Base-by-base conservation (phyloP, 805 yeast species). In the Starmerella ratchasimensis region DNA sequence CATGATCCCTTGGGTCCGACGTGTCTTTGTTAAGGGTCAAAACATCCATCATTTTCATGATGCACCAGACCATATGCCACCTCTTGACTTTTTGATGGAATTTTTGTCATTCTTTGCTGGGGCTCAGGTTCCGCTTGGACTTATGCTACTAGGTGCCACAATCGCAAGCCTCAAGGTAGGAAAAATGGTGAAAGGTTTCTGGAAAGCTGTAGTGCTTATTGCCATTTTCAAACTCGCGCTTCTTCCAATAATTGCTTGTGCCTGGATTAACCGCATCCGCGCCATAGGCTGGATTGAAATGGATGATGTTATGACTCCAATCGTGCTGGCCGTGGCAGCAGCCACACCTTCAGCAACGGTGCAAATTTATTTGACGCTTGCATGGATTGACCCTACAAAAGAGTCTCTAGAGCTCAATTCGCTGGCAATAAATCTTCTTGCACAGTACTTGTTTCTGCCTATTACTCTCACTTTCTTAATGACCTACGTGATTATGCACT, bases 311-410 rank as follows among this genome's bases (percentile, higher is more conserved):
- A 68, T 83, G 44, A 67, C 82, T 9, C 68, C 77, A 30, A 78
- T 88, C 50, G 76, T 86, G 4, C 66, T 79, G 51, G 76, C 79
- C 23, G 63, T 86, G 22, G 73, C 76, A 10, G 80, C 75, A 55
- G 77, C 88, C 0, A 69, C 82, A 41, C 97, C 97, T 0, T 76
- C 81, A 36, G 93, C 95, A 0, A 88, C 96, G 0, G 68, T 90
- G 0, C 76, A 83, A 51, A 76, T 88, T 13, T 88, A 84, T 57
- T 68, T 86, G 47, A 86, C 97, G 2, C 88, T 94, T 2, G 75
- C 82, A 52, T 75, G 86, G 1, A 28, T 47, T 2, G 50, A 48
- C 23, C 72, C 78, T 5, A 65, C 61, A 3, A 66, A 65, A 3
- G 59, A 61, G 2, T 67, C 63, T 32, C 33, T 56, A 13, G 60